Evolutionary conservation across 2,329 filamentous ascomycete genomes (phyloP).

Genomic region (Aureobasidium sp.): DNA sequence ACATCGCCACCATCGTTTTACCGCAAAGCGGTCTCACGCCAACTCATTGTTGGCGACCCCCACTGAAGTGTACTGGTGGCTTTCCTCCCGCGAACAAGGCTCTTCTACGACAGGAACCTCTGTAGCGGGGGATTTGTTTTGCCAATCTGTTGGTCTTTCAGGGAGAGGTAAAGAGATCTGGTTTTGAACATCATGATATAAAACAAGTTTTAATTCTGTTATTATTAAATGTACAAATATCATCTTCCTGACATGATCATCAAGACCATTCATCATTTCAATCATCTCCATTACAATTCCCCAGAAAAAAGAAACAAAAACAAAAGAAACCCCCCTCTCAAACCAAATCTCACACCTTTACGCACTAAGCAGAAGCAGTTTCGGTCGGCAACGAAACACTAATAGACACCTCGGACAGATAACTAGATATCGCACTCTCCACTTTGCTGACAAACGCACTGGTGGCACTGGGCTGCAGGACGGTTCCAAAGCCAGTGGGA

Average conservation of each 20-base stretch:
- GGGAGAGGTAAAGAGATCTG: too few relatives aligned
- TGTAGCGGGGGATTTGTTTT: neutral
- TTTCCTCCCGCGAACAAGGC: too few relatives aligned
- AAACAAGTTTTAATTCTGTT: neutral
- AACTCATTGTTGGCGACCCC: too few relatives aligned
- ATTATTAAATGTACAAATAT: neutral
- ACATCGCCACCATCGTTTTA: too few relatives aligned
- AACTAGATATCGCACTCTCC: neutral
- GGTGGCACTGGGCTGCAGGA: neutral
- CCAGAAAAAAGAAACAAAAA: neutral
- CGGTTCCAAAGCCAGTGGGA: neutral
- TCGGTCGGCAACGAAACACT: neutral
- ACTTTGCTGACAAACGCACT: neutral
- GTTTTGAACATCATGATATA: neutral
- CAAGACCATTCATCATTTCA: neutral
- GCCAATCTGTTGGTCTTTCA: too few relatives aligned
- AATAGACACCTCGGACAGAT: neutral
- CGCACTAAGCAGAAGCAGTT: neutral
- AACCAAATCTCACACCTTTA: neutral
- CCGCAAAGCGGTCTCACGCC: too few relatives aligned
- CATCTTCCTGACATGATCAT: neutral
- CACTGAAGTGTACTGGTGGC: too few relatives aligned
- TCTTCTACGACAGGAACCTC: too few relatives aligned
- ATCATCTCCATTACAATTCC: neutral
- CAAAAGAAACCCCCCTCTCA: neutral